phyloP scores from a whole-genome alignment of 371 early-diverging fungal species.

The Mortierella sp. region DNA sequence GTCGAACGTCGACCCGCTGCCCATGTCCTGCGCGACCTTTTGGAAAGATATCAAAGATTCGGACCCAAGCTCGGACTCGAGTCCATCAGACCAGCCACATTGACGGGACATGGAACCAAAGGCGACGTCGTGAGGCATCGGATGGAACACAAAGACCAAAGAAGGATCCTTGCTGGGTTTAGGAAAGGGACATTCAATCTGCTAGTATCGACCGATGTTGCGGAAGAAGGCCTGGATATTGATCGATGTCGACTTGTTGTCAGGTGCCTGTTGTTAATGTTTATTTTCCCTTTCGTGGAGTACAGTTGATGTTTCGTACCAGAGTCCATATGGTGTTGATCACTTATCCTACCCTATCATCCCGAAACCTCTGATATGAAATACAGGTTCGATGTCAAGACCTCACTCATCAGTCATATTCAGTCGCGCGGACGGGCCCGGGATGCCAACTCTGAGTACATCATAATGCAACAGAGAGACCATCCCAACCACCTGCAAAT shows the following conservation, averaged over 20 bases:
- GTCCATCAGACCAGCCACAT: constrained; percentile 23
- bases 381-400: constrained; percentile 80
- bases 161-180: constrained; percentile 73
- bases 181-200: constrained; percentile 75
- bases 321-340: background rate
- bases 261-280: too few species aligned
- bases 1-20: constrained; percentile 81
- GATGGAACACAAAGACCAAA: constrained; percentile 75
- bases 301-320: too few species aligned
- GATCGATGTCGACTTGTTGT: constrained; percentile 93
- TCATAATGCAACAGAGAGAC: constrained; percentile 73
- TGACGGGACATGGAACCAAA: constrained; percentile 74
- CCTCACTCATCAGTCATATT: constrained; percentile 81
- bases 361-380: background rate
- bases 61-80: constrained; percentile 61
- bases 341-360: too few species aligned
- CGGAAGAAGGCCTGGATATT: constrained; percentile 98
- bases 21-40: constrained; percentile 63
- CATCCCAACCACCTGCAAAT: constrained; percentile 54
- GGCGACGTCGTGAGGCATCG: constrained; percentile 33
- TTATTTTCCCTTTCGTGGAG: too few species aligned
- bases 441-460: constrained; percentile 72
- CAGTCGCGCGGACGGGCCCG: constrained; percentile 96
- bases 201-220: constrained; percentile 95
- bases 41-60: constrained; percentile 62